Evolutionary conservation across 306 rosid genomes (phyloP), one percentile per base, ranked within the genome.

Genomic region (Medicago ruthenica): DNA sequence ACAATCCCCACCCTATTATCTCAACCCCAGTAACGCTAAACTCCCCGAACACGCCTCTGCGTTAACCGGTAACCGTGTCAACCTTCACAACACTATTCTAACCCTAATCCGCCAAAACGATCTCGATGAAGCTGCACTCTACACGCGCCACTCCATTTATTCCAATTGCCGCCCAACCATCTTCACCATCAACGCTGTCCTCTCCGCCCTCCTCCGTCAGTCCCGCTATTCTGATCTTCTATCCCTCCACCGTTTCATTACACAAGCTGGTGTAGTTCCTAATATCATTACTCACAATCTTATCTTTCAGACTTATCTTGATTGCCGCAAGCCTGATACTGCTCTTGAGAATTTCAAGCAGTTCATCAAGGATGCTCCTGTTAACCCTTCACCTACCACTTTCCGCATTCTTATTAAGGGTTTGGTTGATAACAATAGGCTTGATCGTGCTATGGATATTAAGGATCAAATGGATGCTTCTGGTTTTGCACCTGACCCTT

Each of bases 101-200:
- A 71, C 91, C 5, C 87, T 95, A 0, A 80, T 95, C 79, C 97
- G 96, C 48, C 77, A 88, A 6, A 95, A 95, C 13, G 97, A 95
- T 60, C 97, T 95, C 77, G 99, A 95, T 7, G 99, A 95, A 39
- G 99, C 99, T 0, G 87, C 97, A 1, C 87, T 95, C 6, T 95
- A 85, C 82, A 92, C 99, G 9, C 96, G 99, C 16, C 99, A 95
- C 78, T 92, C 99, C 3, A 84, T 95, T 53, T 95, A 95, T 73
- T 95, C 99, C 22, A 92, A 95, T 45, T 95, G 99, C 73, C 88
- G 96, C 1, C 99, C 99, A 11, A 90, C 99, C 37, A 95, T 95
- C 44, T 92, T 86, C 82, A 95, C 99, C 8, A 92, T 92, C 76
- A 95, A 95, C 20, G 74, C 97, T 4, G 97, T 95, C 10, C 96